Conservation (phyloP, 1,284 basidiomycete genomes). For the Trichosporon sp. region DNA sequence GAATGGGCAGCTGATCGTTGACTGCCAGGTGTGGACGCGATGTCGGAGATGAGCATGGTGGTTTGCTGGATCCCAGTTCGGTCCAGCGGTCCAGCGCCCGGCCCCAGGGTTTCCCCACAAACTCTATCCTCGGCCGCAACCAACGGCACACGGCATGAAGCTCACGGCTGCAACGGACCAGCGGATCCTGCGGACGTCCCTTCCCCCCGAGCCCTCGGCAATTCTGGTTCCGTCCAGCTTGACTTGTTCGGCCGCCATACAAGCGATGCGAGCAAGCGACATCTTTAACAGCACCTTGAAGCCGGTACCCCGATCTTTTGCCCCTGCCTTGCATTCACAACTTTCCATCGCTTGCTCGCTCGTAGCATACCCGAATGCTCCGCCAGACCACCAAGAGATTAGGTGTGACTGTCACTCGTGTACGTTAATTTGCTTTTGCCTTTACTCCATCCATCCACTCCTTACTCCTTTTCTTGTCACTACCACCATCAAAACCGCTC, state of each 20-base stretch:
- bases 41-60: too few relatives aligned
- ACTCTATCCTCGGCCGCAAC: background rate
- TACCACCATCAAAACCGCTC: background rate
- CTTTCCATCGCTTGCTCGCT: background rate
- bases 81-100: background rate
- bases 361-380: background rate
- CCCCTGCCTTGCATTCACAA: background rate
- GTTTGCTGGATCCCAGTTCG: too few relatives aligned
- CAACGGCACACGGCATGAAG: background rate
- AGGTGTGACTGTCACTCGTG: slow-evolving; percentile 6
- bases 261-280: slow-evolving; percentile 1
- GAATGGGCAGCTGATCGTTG: too few relatives aligned
- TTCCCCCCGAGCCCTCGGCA: slow-evolving; percentile 2
- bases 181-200: too few relatives aligned
- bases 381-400: slow-evolving; percentile 3
- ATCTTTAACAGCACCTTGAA: slow-evolving; percentile 3
- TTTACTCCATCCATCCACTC: too few relatives aligned
- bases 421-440: background rate
- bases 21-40: too few relatives aligned
- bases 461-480: background rate
- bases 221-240: background rate
- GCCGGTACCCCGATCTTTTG: background rate
- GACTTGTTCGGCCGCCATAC: background rate
- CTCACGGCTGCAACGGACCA: background rate
- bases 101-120: background rate